These are phyloP conservation scores for Viola pubescens DNA, from an alignment of 441 rosid genomes.

Conservation along the genomic window DNA sequence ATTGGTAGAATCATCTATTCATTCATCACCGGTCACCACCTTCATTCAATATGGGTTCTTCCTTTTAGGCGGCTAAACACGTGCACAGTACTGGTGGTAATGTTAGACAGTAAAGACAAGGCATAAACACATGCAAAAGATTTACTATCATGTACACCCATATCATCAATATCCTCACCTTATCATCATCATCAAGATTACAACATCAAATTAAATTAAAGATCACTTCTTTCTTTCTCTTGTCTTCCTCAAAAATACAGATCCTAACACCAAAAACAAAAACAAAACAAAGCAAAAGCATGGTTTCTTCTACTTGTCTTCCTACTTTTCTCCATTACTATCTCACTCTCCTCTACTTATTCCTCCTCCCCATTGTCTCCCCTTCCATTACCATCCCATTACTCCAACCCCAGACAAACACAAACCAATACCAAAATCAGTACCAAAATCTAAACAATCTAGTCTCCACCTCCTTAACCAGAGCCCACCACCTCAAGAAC, in stretches of 20 bases:
- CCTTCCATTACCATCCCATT: constrained; percentile 22
- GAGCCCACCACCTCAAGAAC: constrained; percentile 34
- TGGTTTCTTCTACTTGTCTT: constrained; percentile 17
- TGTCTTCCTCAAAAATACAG: neutral
- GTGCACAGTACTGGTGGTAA: too few species aligned
- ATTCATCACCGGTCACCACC: too few species aligned
- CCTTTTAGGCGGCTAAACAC: too few species aligned
- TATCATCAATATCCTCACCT: too few species aligned
- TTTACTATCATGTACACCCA: too few species aligned
- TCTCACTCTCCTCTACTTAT: constrained; percentile 13
- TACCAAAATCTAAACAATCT: constrained; percentile 22
- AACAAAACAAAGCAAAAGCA: neutral
- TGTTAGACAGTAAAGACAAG: too few species aligned
- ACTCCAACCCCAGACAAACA: constrained; percentile 12
- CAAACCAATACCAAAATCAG: constrained; percentile 19
- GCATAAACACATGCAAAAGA: too few species aligned
- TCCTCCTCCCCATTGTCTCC: neutral
- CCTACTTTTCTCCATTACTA: constrained; percentile 7
- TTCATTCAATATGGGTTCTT: too few species aligned
- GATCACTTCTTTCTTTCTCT: too few species aligned
- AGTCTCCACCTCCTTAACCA: constrained; percentile 26
- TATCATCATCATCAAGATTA: too few species aligned
- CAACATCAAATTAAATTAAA: too few species aligned
- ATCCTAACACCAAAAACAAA: neutral
- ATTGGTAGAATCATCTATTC: too few species aligned